Evolutionary conservation across 139 green algal species (phyloP), one percentile per base, ranked within the genome.

Genomic region (Closterium sp.): DNA sequence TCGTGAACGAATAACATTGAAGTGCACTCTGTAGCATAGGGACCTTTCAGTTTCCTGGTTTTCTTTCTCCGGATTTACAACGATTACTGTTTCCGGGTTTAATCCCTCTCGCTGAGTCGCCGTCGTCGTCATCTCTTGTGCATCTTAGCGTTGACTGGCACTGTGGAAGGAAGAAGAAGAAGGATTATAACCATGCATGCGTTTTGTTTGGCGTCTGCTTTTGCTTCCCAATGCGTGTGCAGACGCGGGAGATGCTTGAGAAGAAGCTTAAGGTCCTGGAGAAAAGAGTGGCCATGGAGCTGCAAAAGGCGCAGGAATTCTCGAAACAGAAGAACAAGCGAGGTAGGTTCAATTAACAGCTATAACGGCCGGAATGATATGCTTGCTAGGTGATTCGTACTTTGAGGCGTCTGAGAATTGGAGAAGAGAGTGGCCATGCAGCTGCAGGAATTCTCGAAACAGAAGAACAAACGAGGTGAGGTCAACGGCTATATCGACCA

Each of bases 181-280:
- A 28, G 55, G 25, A 76, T 3, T 76, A 12, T 28, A 76, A 31
- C 16, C 83, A 34, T 32, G 83, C 83, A 86, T 33, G 33, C 7
- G 69, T 88, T 19, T 23, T 33, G n/a, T 34, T 91, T 16, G 69
- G 25, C 30, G 10, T 36, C 10, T 90, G 69, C 23, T 86, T 30
- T 86, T 88, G 32, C 25, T 81, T 87, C 66, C 21, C 2, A n/a
- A 33, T 89, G 28, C 31, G 16, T 33, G 34, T 92, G 66, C 94
- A 99, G 95, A 97, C 97, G 34, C 96, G 98, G 88, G 97, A 98
- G 92, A 95, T 98, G 93, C 95, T 99, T 33, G 95, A 98, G 43
- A 99, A 99, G 93, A 96, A 97, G 84, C 96, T 97, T 35, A 90
- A 93, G 28, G 88, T 99, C 23, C 92, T 99, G 31, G 96, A 98